phyloP scores from a whole-genome alignment of 1,284 basidiomycete genomes.

The Porodaedalea pini region DNA sequence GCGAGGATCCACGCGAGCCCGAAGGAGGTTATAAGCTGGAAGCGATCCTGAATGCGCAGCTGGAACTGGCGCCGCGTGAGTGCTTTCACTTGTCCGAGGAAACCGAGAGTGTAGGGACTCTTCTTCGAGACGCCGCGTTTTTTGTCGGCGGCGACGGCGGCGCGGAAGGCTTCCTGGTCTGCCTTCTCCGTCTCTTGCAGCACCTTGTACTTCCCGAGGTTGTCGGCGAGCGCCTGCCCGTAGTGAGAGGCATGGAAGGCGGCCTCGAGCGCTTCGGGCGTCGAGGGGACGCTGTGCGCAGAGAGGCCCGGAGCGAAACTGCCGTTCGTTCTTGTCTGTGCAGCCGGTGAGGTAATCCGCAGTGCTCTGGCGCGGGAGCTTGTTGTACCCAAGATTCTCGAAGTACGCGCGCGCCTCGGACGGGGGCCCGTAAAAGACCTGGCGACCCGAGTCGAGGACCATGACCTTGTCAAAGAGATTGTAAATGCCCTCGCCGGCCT shows the following conservation, averaged over 20 bases:
- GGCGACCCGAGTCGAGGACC: conserved; percentile 78
- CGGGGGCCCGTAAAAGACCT: conserved; percentile 79
- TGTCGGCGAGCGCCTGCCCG: conserved; percentile 45
- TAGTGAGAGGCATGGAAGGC: conserved; percentile 62
- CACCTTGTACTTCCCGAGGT: conserved; percentile 61
- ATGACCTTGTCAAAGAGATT: conserved; percentile 79
- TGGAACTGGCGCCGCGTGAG: conserved; percentile 76
- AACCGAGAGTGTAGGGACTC: conserved; percentile 85
- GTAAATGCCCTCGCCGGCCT: conserved; percentile 76
- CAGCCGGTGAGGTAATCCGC: conserved; percentile 79
- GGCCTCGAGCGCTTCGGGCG: conserved; percentile 67
- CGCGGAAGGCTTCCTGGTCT: conserved; percentile 73
- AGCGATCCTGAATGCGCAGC: conserved; percentile 76
- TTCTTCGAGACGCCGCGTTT: conserved; percentile 79
- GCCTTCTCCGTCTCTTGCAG: conserved; percentile 61
- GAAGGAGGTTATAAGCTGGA: conserved; percentile 76
- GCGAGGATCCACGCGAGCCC: conserved; percentile 56
- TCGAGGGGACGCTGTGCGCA: conserved; percentile 63
- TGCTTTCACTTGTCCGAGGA: conserved; percentile 69
- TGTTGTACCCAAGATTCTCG: conserved; percentile 69
- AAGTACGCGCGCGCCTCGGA: conserved; percentile 76
- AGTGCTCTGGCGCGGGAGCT: conserved; percentile 69
- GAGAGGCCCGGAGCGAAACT: conserved; percentile 73
- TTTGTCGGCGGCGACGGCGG: conserved; percentile 77
- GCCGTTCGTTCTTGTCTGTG: conserved; percentile 83